phyloP scores from a whole-genome alignment of 2,329 filamentous ascomycete species.

The Diaporthe velutina region DNA sequence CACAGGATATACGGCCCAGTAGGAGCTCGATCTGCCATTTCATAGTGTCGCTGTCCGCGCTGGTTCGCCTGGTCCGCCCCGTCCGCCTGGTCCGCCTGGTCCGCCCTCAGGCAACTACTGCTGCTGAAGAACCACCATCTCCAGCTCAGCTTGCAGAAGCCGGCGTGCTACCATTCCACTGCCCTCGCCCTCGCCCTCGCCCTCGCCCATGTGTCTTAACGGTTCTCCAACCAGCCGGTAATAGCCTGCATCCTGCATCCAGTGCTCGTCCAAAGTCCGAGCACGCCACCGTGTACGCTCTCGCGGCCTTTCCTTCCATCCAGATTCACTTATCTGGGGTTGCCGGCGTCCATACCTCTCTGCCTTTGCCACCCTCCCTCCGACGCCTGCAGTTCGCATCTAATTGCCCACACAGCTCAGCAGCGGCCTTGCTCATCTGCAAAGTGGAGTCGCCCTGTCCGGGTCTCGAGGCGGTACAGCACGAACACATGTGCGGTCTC shows the following conservation, averaged over 20 bases:
- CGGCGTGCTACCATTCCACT: neutral
- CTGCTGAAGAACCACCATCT: neutral
- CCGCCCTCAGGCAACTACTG: conserved; percentile 23
- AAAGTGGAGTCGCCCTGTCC: neutral
- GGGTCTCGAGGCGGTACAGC: neutral
- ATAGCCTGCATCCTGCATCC: conserved; percentile 20
- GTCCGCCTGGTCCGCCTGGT: conserved; percentile 3
- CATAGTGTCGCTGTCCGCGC: conserved; percentile 1
- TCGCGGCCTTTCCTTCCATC: neutral
- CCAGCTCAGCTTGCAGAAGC: neutral
- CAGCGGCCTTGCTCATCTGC: neutral
- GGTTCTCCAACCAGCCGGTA: conserved; percentile 2
- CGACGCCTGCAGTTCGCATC: conserved; percentile 19
- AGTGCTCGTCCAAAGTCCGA: neutral
- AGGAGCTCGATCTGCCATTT: neutral
- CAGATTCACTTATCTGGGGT: conserved; percentile 7
- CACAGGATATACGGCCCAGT: neutral
- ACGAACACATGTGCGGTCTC: conserved; percentile 5
- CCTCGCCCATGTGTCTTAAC: conserved; percentile 9
- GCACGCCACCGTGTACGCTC: conserved; percentile 15
- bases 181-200: neutral
- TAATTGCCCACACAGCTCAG: neutral
- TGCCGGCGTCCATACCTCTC: conserved; percentile 8
- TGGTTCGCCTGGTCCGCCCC: conserved; percentile 8
- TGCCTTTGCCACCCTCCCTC: neutral